Evolutionary conservation across 176 grass and related monocot species (phyloP), one percentile per base, ranked within the genome.

Genomic region (Carex pumila): DNA sequence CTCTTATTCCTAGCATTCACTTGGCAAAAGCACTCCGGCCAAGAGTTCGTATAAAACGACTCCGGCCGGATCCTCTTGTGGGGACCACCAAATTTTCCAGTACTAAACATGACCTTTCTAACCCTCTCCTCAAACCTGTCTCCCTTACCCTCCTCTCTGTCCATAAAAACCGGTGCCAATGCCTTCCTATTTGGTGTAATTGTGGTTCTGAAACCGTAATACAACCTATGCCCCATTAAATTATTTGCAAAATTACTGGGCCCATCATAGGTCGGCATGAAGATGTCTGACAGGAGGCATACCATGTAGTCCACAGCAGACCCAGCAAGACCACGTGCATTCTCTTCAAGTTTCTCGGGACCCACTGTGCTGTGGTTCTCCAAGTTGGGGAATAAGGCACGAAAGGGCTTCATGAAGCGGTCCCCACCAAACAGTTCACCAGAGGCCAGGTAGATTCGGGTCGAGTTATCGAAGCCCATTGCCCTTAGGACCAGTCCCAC

Each of bases 221-320:
- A 99, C 54, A 95, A 50, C 70, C 96, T 93, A 75, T 99, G 96
- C 1, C 96, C 96, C 96, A 99, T 93, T 52, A 95, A 91, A 45
- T 95, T 99, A 89, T 99, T 99, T 25, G 96, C 96, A 29, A 99
- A 99, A 85, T 99, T 99, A 86, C 96, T 99, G 13, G 93, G 96
- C 53, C 96, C 96, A 62, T 95, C 93, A 62, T 99, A 99, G n/a
- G 96, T 95, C 3, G 96, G 93, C 12, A 99, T 83, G 79, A 99
- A 99, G 87, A 99, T 95, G 83, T 99, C 96, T 1, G 96, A 99
- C 19, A 95, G 76, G 52, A 99, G 91, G 65, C 96, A 99, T 57
- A 99, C 96, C 96, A 99, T 99, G 87, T 95, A 99, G 83, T 99
- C 96, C 78, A 99, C 87, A 57, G 96, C 96, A 0, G 96, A 93